phyloP scores from a whole-genome alignment of 2,329 filamentous ascomycete genomes.

The Claviceps monticola region DNA sequence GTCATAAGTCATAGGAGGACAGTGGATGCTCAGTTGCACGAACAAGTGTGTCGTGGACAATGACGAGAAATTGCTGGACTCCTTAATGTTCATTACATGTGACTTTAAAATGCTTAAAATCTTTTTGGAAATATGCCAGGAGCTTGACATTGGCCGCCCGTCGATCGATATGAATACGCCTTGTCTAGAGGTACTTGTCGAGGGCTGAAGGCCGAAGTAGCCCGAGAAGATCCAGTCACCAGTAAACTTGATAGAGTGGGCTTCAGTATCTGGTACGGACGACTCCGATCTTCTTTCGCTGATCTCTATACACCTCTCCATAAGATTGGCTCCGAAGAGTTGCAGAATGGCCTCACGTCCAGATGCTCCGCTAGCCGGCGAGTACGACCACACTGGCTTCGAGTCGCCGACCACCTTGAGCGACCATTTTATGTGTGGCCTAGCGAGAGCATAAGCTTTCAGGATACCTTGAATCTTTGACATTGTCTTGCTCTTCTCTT shows the following conservation, averaged over 20 bases:
- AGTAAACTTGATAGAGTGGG: background rate
- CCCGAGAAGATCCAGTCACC: constrained; percentile 30
- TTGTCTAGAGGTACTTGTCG: constrained; percentile 5
- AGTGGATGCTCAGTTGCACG: constrained; percentile 48
- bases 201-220: constrained; percentile 36
- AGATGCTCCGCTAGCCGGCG: constrained; percentile 34
- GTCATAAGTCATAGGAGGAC: constrained; percentile 51
- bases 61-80: background rate
- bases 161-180: constrained; percentile 53
- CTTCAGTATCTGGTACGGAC: background rate
- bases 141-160: constrained; percentile 44
- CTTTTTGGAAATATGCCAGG: constrained; percentile 35
- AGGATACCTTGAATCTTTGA: constrained; percentile 45
- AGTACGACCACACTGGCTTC: constrained; percentile 44
- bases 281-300: constrained; percentile 6
- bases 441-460: constrained; percentile 50
- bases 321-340: constrained; percentile 43
- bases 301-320: constrained; percentile 37
- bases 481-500: constrained; percentile 42
- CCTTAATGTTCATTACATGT: constrained; percentile 12
- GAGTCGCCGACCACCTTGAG: constrained; percentile 45
- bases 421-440: constrained; percentile 45
- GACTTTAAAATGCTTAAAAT: constrained; percentile 39
- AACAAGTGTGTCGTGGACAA: constrained; percentile 37
- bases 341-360: constrained; percentile 47